A percentile compares a stretch with the other conserved stretches of the same genome.
Conservation (phyloP, 768 basidiomycete species). For the Tulasnella sp. region DNA sequence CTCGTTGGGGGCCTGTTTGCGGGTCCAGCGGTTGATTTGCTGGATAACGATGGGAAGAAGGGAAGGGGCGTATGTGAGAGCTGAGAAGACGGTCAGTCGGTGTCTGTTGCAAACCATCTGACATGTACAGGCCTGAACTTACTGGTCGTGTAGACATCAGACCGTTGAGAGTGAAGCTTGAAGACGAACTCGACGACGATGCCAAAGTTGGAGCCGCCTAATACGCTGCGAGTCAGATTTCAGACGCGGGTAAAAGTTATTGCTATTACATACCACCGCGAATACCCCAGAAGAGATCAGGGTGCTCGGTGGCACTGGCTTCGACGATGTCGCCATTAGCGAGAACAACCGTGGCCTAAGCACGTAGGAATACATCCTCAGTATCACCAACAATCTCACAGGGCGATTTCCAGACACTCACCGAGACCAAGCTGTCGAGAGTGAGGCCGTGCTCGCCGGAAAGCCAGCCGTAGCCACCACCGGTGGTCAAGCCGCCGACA, state of each 20-base stretch:
- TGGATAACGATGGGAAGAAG: slow-evolving; percentile 29
- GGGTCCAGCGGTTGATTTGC: slow-evolving; percentile 31
- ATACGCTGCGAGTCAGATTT: neutral
- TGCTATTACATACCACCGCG: slow-evolving; percentile 36
- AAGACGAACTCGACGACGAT: slow-evolving; percentile 54
- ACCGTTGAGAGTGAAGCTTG: slow-evolving; percentile 55
- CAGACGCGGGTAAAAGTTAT: neutral
- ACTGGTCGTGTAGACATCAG: slow-evolving; percentile 30
- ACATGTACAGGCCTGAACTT: neutral
- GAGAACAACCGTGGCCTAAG: slow-evolving; percentile 36
- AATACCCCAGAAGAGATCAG: slow-evolving; percentile 41
- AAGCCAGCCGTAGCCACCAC: slow-evolving; percentile 61
- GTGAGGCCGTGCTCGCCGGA: slow-evolving; percentile 43
- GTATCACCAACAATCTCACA: neutral
- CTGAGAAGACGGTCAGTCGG: slow-evolving; percentile 35
- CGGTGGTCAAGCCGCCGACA: slow-evolving; percentile 50
- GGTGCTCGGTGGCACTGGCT: slow-evolving; percentile 35
- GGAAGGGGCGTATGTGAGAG: slow-evolving; percentile 24
- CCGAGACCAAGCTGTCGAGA: slow-evolving; percentile 41
- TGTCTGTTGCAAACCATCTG: no score
- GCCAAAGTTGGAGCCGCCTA: slow-evolving; percentile 42
- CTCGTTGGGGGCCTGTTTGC: slow-evolving; percentile 31
- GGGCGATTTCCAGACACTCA: slow-evolving; percentile 31
- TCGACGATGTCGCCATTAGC: slow-evolving; percentile 36
- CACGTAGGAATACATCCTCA: neutral